These are phyloP conservation scores for Acanthamoeba lenticulata DNA, from an alignment of 208 protist genomes.

Conservation along the genomic window DNA sequence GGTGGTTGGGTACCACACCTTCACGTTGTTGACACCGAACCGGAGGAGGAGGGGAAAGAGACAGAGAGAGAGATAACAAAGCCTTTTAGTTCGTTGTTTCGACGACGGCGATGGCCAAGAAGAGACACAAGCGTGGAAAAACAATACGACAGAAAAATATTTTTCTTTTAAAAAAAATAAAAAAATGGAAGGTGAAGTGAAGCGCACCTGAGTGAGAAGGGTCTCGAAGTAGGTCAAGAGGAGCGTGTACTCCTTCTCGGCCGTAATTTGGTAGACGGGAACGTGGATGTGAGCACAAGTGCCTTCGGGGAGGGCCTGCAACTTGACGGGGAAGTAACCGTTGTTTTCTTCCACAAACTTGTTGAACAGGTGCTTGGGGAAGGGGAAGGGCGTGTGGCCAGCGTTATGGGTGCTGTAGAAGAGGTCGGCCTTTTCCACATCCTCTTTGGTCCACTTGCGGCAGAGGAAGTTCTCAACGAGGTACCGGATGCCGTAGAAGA, in stretches of 20 bases:
- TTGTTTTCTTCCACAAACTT: conserved; percentile 78
- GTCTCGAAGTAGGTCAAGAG: conserved; percentile 76
- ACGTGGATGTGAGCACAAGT: conserved; percentile 76
- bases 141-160: background rate
- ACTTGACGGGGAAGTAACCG: conserved; percentile 67
- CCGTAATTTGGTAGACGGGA: conserved; percentile 74
- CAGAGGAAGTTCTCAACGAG: conserved; percentile 72
- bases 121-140: background rate
- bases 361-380: conserved; percentile 71
- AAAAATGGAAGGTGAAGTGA: background rate
- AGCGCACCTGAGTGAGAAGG: conserved; percentile 66
- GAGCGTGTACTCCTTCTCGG: conserved; percentile 72
- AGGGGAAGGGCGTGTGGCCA: conserved; percentile 68
- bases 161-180: background rate
- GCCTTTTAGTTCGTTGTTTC: background rate
- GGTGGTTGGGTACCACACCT: conserved; percentile 74
- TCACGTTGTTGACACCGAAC: background rate
- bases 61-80: background rate
- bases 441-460: conserved; percentile 70
- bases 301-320: conserved; percentile 71
- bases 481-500: conserved; percentile 77
- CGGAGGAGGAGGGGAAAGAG: background rate
- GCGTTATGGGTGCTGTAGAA: conserved; percentile 77
- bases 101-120: background rate
- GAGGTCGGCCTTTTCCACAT: conserved; percentile 62